phyloP scores from a whole-genome alignment of 2,329 filamentous ascomycete genomes.

The Talaromyces sp. region DNA sequence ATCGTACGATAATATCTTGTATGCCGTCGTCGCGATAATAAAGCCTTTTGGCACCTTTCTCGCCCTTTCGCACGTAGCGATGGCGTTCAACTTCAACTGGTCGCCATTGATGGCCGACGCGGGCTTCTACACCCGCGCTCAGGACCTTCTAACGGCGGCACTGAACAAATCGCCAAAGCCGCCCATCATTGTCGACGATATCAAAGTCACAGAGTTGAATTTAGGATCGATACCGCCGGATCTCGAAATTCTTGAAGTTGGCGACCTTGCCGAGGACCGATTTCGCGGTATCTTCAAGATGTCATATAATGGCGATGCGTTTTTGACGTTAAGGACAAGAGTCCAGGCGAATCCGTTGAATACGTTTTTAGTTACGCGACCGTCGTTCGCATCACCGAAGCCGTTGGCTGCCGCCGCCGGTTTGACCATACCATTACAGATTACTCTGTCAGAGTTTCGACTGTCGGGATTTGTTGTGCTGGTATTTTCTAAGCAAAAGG shows the following conservation, averaged over 20 bases:
- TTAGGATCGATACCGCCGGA: constrained; percentile 91
- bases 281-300: constrained; percentile 99
- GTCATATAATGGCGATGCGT: constrained; percentile 95
- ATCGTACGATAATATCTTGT: constrained; percentile 9
- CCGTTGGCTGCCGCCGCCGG: constrained; percentile 87
- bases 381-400: constrained; percentile 86
- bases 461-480: constrained; percentile 95
- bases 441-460: constrained; percentile 92
- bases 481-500: constrained; percentile 96
- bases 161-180: constrained; percentile 98
- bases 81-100: constrained; percentile 99
- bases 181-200: constrained; percentile 98
- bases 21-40: constrained; percentile 11
- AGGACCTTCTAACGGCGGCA: constrained; percentile 89
- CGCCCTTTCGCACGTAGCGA: constrained; percentile 38
- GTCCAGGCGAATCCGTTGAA: constrained; percentile 98
- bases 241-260: constrained; percentile 95
- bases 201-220: constrained; percentile 96
- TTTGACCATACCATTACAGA: constrained; percentile 94
- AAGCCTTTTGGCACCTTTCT: constrained; percentile 16
- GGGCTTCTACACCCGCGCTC: constrained; percentile 81
- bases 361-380: constrained; percentile 89
- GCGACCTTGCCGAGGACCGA: constrained; percentile 91
- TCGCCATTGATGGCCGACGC: constrained; percentile 96
- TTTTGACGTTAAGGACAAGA: constrained; percentile 88